Base-by-base conservation (phyloP, 306 rosid genomes). In the Malus asiatica region DNA sequence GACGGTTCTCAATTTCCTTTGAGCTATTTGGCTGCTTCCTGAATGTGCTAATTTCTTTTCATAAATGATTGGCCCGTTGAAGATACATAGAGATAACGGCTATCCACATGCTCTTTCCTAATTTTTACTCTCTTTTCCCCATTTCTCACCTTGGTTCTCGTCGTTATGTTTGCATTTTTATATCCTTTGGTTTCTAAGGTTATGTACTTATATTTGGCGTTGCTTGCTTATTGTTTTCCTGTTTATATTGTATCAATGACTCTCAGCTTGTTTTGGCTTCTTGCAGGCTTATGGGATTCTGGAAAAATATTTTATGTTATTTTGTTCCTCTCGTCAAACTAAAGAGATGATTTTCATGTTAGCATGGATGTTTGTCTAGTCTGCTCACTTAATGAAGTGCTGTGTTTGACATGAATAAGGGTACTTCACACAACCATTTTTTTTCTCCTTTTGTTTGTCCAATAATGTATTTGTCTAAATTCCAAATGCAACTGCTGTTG, bases 391-490 rank as follows among this genome's bases (percentile, higher is more conserved):
- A 25, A 30, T 23, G 66, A 42, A 71, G 74, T 73, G 76, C 73
- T 83, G 75, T 78, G 78, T 78, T 76, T 75, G 77, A 74, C 60
- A 73, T 81, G 72, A 86, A 83, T 86, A 90, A 78, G 76, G 68
- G 63, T 85, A 52, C 70, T 72, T 78, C 80, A 70, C 23, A 48
- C 81, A 83, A 65, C 68, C 83, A 71, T 80, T 83, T 60, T 61
- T 52, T 40, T 40, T 42, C 45, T 27, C 78, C 33, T 25, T 78
- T 72, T 76, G 64, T 78, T 44, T 52, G 35, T 63, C 42, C 25
- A 65, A 71, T 71, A 70, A 70, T 53, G 66, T 78, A 59, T 88
- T 32, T 76, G 57, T 76, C 66, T 60, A 71, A 75, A 82, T 65
- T 73, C 79, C 79, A 80, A 81, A 80, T 55, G 74, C 71, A 74